These are phyloP conservation scores for Rhodotorula sp. DNA, from an alignment of 1,284 basidiomycete genomes.

Conservation along the genomic window DNA sequence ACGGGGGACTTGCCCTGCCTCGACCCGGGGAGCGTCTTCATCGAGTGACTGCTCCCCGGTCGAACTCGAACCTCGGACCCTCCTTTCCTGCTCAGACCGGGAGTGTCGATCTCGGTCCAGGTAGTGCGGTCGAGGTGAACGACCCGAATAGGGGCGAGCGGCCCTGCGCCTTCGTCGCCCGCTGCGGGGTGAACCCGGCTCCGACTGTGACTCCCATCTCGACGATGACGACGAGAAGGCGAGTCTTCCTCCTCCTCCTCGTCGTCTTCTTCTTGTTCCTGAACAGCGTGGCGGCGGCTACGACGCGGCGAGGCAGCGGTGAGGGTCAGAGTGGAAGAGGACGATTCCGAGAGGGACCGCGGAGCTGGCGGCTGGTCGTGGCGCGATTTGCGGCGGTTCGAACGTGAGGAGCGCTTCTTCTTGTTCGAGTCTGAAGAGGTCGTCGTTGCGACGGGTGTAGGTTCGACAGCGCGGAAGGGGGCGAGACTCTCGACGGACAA, in stretches of 20 bases:
- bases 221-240: not conserved
- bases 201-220: too few species aligned
- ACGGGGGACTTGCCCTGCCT: too few species aligned
- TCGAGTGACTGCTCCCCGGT: conserved; percentile 28
- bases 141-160: conserved; percentile 21
- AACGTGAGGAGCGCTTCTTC: not conserved
- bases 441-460: not conserved
- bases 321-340: conserved; percentile 8
- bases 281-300: not conserved
- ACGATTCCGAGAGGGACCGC: not conserved
- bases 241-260: not conserved
- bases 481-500: conserved; percentile 15
- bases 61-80: not conserved
- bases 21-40: conserved; percentile 10
- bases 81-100: not conserved
- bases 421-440: not conserved
- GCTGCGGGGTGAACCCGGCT: conserved; percentile 5
- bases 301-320: not conserved
- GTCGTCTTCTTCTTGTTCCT: not conserved
- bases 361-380: not conserved
- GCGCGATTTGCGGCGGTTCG: not conserved
- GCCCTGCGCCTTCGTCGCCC: conserved; percentile 4
- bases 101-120: conserved; percentile 2
- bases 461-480: conserved; percentile 1
- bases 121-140: not conserved